Percentiles rank a stretch among this genome's conserved stretches.
These are phyloP conservation scores for Gentiana straminea DNA, from an alignment of 257 asterid genomes.

Conservation along the genomic window DNA sequence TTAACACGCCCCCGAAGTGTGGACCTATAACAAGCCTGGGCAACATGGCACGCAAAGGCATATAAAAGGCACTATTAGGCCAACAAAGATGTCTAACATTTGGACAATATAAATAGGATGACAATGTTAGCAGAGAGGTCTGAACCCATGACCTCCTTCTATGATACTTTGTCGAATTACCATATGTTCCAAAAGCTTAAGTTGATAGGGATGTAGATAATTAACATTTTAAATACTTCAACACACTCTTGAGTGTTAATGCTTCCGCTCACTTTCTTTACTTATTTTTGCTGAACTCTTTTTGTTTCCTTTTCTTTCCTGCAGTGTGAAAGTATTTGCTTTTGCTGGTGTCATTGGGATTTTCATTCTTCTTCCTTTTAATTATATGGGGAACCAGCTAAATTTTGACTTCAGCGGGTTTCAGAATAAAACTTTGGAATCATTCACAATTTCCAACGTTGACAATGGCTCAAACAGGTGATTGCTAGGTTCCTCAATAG, in stretches of 20 bases:
- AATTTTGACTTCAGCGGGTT: conserved; percentile 60
- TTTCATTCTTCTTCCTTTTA: conserved; percentile 83
- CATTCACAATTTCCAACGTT: conserved; percentile 89
- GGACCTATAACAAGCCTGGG: no score
- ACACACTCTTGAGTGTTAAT: neutral
- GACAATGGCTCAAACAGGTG: conserved; percentile 90
- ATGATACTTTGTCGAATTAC: neutral
- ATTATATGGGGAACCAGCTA: conserved; percentile 84
- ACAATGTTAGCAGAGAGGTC: no score
- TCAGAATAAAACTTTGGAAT: conserved; percentile 71
- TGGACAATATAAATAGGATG: no score
- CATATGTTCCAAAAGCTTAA: no score
- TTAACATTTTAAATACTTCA: neutral
- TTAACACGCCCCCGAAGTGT: no score
- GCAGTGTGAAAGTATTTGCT: conserved; percentile 73
- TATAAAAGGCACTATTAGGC: no score
- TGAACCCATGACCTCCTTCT: neutral
- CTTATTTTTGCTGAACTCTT: conserved; percentile 4
- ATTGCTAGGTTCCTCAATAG: conserved; percentile 3
- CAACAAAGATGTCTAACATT: no score
- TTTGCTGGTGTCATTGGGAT: conserved; percentile 70
- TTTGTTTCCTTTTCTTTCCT: conserved; percentile 11
- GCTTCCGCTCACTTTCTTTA: neutral
- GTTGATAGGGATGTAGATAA: no score
- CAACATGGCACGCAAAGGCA: no score